Percentiles rank a stretch among this genome's conserved stretches.
phyloP scores from a whole-genome alignment of 2,329 filamentous ascomycete genomes.

The Bipolaris victoriae region DNA sequence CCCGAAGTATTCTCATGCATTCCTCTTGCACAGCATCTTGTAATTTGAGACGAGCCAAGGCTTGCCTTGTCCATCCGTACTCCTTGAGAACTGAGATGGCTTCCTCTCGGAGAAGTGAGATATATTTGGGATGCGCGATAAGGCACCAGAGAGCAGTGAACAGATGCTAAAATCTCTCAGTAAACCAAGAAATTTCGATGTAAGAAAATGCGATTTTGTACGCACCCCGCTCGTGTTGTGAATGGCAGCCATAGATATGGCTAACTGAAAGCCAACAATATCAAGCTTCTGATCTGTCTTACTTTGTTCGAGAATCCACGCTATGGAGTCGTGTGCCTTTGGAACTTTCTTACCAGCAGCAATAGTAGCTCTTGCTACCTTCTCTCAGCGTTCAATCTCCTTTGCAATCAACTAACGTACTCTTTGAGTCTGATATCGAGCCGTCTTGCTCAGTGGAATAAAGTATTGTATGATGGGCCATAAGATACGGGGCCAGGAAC shows the following conservation, averaged over 20 bases:
- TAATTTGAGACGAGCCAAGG: not conserved
- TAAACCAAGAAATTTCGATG: not conserved
- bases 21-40: conserved; percentile 2
- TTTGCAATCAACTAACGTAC: not conserved
- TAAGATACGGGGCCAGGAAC: not conserved
- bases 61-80: conserved; percentile 2
- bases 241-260: not conserved
- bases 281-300: not conserved
- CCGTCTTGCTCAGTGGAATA: not conserved
- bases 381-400: not conserved
- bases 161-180: not conserved
- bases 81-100: not conserved
- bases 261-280: not conserved
- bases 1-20: not conserved
- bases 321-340: not conserved
- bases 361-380: not conserved
- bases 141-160: not conserved
- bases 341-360: not conserved
- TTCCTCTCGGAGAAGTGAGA: conserved; percentile 1
- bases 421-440: not conserved
- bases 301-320: not conserved
- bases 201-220: not conserved
- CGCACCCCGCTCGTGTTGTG: not conserved
- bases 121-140: not conserved
- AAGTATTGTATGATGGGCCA: not conserved